These are phyloP conservation scores for Pseudozyma sp. DNA, from an alignment of 1,284 basidiomycete species.

Conservation along the genomic window DNA sequence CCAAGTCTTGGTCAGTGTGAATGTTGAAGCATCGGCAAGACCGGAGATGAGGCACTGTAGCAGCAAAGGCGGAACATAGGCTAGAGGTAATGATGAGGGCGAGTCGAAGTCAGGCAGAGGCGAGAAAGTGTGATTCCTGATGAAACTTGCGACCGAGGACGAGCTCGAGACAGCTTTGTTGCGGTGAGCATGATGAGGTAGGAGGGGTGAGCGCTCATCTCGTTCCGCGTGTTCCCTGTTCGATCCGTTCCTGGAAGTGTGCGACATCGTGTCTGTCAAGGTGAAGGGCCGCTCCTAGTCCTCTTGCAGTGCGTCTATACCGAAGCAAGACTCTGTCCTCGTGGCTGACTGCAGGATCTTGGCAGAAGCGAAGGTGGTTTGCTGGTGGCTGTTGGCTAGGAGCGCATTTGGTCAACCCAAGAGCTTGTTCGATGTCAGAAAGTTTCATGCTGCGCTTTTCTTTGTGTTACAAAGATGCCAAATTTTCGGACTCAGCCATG, in stretches of 20 bases:
- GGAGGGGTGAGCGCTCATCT: constrained; percentile 16
- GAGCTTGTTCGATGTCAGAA: too few species aligned
- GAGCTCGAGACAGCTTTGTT: not conserved
- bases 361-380: too few species aligned
- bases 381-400: too few species aligned
- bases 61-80: constrained; percentile 29
- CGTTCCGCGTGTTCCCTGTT: not conserved
- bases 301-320: too few species aligned
- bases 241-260: not conserved
- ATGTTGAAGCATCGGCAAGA: constrained; percentile 38
- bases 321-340: too few species aligned
- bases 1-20: constrained; percentile 36
- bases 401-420: too few species aligned
- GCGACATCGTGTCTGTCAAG: not conserved
- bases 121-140: constrained; percentile 16
- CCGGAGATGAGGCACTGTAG: constrained; percentile 49
- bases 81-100: constrained; percentile 12
- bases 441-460: too few species aligned
- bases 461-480: too few species aligned
- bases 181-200: constrained; percentile 2
- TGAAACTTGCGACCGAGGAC: not conserved
- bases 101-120: constrained; percentile 21
- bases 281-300: constrained; percentile 8
- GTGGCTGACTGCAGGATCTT: too few species aligned
- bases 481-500: too few species aligned